Evolutionary conservation across 2,329 filamentous ascomycete species (phyloP).

Genomic region (Hortaea werneckii): DNA sequence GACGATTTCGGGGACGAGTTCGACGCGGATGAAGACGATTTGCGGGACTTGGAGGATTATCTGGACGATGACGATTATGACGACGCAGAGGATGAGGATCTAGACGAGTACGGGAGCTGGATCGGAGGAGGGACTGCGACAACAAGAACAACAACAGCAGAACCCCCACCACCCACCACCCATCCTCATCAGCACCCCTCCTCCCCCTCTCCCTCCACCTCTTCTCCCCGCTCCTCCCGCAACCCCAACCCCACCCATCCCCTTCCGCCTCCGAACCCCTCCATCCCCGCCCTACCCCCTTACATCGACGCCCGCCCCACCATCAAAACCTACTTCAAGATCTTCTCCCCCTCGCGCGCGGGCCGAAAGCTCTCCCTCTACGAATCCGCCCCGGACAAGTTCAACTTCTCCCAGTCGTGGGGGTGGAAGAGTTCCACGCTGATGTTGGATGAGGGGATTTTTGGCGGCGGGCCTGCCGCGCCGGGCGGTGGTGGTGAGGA

Average conservation of each 20-base stretch:
- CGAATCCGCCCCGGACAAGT: slow-evolving; percentile 47
- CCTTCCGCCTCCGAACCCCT: slow-evolving; percentile 4
- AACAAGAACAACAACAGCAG: slow-evolving; percentile 17
- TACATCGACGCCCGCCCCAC: slow-evolving; percentile 47
- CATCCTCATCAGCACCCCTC: not conserved
- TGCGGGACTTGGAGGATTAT: no score
- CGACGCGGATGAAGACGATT: slow-evolving; percentile 13
- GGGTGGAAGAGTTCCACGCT: slow-evolving; percentile 52
- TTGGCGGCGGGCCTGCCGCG: no score
- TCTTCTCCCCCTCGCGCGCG: slow-evolving; percentile 49
- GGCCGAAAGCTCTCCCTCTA: slow-evolving; percentile 50
- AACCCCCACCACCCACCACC: not conserved
- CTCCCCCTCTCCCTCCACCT: not conserved
- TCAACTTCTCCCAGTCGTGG: slow-evolving; percentile 52
- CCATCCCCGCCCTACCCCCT: slow-evolving; percentile 36
- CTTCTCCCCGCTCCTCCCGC: no score
- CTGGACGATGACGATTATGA: no score
- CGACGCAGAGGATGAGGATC: no score
- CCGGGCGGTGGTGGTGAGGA: slow-evolving; percentile 24
- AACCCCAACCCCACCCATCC: no score
- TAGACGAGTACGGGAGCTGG: no score
- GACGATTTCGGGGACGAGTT: slow-evolving; percentile 10
- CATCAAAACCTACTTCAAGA: slow-evolving; percentile 53
- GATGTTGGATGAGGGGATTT: slow-evolving; percentile 41
- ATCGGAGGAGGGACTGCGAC: not conserved